Base-by-base conservation (phyloP, 805 yeast genomes). In the Yamadazyma scolyti region DNA sequence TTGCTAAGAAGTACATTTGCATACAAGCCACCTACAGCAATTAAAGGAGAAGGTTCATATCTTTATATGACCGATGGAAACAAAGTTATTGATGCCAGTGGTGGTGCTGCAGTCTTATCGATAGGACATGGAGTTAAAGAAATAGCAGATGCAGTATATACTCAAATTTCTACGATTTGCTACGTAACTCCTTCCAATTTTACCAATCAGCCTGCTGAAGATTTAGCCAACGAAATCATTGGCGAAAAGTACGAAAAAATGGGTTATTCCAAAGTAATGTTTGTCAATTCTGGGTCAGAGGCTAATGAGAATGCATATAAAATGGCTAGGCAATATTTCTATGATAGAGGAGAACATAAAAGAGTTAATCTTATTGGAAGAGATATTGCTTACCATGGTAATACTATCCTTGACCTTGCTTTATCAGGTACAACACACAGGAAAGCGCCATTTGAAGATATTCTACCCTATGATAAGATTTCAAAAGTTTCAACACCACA, bases 221-320 rank as follows among this genome's bases (percentile, higher is more conserved):
- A 34, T 4, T 42, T 50, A 31, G 49, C 48, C 10, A 18, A 26
- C 12, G 30, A 46, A 20, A 46, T 48, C 25, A 40, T 44, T 29
- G 20, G 41, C 34, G 62, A 59, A 9, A 53, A 56, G 33, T 63
- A 70, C 8, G 68, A 69, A 31, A 36, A 42, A 10, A 66, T 61
- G 10, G 59, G 65, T 7, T 65, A 65, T 43, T 56, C 54, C 20
- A 48, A 59, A 25, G 70, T 67, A 2, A 48, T 61, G 16, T 63
- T 60, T 47, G 58, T 41, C n/a, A 37, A 45, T 13, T 51, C 55
- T 3, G 56, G 56, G 3, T 46, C 52, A 8, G 56, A 51, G 28
- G 38, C 54, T 11, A 51, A 47, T 25, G 54, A 51, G 24, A 46
- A 46, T 28, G 54, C 55, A 3, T 29, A 47, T 37, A 51, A 50